Conservation (phyloP, 768 basidiomycete genomes). For the Mrakia hoshinonis region DNA sequence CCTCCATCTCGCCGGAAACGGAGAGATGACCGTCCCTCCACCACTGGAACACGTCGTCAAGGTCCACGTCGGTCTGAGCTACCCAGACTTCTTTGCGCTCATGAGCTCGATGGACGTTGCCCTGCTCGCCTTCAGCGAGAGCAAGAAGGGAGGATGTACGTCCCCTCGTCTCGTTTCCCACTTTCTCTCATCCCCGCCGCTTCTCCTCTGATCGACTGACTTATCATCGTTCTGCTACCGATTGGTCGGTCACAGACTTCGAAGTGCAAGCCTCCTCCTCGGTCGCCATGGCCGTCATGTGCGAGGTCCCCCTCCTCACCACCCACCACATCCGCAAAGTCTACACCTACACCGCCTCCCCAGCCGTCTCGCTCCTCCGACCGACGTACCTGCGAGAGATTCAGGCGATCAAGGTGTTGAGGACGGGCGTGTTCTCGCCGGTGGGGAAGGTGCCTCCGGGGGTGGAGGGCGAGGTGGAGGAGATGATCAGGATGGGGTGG, state of each 20-base stretch:
- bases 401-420: constrained; percentile 42
- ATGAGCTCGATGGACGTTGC: constrained; percentile 45
- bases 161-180: neutral
- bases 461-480: constrained; percentile 3
- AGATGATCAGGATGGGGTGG: constrained; percentile 19
- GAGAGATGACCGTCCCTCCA: constrained; percentile 36
- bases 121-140: constrained; percentile 43
- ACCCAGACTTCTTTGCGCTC: constrained; percentile 43
- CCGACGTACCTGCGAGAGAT: constrained; percentile 45
- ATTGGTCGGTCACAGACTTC: constrained; percentile 39
- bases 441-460: neutral
- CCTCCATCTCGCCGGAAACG: constrained; percentile 29
- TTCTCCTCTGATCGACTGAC: too few species aligned
- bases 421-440: constrained; percentile 30
- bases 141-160: constrained; percentile 35
- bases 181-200: neutral
- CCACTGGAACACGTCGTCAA: constrained; percentile 44
- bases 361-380: constrained; percentile 42
- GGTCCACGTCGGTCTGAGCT: constrained; percentile 41
- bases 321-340: constrained; percentile 43
- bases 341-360: constrained; percentile 44
- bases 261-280: constrained; percentile 45
- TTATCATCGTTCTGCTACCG: too few species aligned
- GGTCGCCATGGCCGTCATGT: constrained; percentile 44
- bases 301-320: constrained; percentile 45